Base-by-base conservation (phyloP, 352 stramenopile species). In the Plasmopara muralis region DNA sequence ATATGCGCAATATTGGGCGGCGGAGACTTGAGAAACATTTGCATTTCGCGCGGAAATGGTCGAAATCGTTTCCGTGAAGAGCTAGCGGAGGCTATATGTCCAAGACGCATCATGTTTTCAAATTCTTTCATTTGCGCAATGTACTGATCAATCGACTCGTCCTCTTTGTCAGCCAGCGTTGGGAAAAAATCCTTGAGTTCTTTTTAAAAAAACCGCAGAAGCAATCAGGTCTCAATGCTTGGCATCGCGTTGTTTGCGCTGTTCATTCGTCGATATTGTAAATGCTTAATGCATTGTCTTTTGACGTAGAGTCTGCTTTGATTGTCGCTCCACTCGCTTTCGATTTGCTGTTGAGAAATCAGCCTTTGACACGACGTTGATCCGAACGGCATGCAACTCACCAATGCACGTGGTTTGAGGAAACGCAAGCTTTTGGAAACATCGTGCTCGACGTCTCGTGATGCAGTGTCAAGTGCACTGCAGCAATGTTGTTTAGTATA, bases 71-170 rank as follows among this genome's bases (percentile, higher is more conserved):
- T n/a, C 1, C 33, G 46, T 25, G 34, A 31, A 18, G 38, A 14
- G 5, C 16, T 5, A 3, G 14, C n/a, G 9, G 41, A n/a, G 29
- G 15, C 28, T 20, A 8, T 10, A 46, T 34, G 20, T 34, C 16
- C 41, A 16, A 46, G 9, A 20, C 41, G 41, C 41, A 40, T 15
- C 18, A 40, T 43, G 31, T 49, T 13, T 40, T 43, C 29, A 15
- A 65, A 59, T 0, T 0, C 8, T 45, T 68, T 50, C 59, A 59
- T 45, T 0, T 41, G 54, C 50, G 54, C 38, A 37, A 68, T 71
- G 35, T 49, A 53, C 7, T 57, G 25, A 35, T 71, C 59, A 28
- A 66, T 62, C 14, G 25, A 10, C 30, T 64, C 38, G 7, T 42
- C 29, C 0, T 51, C 28, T 37, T 55, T 15, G 0, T 37, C 43